Evolutionary conservation across 768 basidiomycete genomes (phyloP), one percentile per base, ranked within the genome.

Genomic region (Pisolithus tinctorius): DNA sequence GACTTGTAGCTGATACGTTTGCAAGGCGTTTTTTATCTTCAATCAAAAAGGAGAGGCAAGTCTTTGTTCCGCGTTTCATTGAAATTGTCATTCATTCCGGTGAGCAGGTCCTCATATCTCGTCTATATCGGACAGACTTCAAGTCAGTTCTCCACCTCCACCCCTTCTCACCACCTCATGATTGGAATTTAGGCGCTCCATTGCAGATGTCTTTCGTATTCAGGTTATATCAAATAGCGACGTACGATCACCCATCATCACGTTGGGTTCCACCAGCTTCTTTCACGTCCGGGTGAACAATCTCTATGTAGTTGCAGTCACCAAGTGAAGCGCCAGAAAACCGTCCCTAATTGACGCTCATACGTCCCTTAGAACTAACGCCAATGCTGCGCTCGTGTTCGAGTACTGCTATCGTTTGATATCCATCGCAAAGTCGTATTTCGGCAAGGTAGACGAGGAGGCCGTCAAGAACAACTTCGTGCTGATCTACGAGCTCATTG

Each of bases 401-500:
- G 96, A 99, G 68, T 98, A 92, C 69, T 85, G 91, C 67, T 99
- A 98, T 72, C 85, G 92, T 31, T 95, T 99, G 70, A 92, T 94
- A 67, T 82, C 84, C 55, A 96, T 98, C 59, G 87, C 86, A 55
- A 88, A 91, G 67, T 84, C 91, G 6, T 99, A 99, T 74, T 99
- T 98, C 71, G 93, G 94, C 42, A 98, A 97, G 71, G 81, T 99
- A 23, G 96, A 99, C 63, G 96, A 99, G 66, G 95, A 97, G 67
- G 82, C 89, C 20, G 86, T 99, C 58, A 99, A 98, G 83, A 98
- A 95, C 69, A 99, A 99, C 71, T 99, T 99, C 69, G 93, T 94
- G 41, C 74, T 99, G 46, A 95, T 99, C 42, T 99, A 99, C 61
- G 96, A 99, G 69, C 79, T 99, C 39, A 88, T 98, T 58, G 96